phyloP scores from a whole-genome alignment of 176 grass and related monocot species.

The Rhynchospora pubera region DNA sequence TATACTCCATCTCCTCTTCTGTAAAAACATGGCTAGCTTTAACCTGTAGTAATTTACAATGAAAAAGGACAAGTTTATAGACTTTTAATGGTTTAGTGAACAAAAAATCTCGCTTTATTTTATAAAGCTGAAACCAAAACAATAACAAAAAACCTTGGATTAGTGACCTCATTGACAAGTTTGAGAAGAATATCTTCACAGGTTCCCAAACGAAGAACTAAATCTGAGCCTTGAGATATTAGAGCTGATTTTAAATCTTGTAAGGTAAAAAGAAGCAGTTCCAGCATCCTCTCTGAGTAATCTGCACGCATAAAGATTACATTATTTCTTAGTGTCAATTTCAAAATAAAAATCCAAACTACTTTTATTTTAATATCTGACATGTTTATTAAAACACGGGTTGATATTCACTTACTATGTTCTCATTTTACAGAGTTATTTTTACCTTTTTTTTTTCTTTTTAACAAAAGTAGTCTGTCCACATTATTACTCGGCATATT shows the following conservation, averaged over 20 bases:
- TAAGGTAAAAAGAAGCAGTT: constrained; percentile 68
- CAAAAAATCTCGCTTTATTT: neutral
- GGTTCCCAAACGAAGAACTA: constrained; percentile 64
- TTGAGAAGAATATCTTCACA: constrained; percentile 71
- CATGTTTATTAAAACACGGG: neutral
- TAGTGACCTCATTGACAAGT: constrained; percentile 75
- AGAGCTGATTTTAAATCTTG: constrained; percentile 63
- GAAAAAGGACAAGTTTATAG: neutral
- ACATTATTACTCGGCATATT: neutral
- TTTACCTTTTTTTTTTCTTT: neutral
- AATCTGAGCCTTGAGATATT: constrained; percentile 75
- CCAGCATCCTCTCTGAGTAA: constrained; percentile 74
- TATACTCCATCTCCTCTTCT: constrained; percentile 79
- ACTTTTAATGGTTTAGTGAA: neutral
- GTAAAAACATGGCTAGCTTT: constrained; percentile 65
- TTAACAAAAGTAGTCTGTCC: too few relatives aligned
- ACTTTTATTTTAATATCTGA: neutral
- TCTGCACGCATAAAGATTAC: constrained; percentile 35
- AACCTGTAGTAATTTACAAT: constrained; percentile 52
- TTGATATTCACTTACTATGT: neutral
- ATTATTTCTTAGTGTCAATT: neutral
- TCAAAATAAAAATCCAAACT: neutral
- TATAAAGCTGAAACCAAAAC: neutral
- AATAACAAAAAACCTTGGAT: constrained; percentile 74
- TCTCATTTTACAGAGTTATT: neutral